Evolutionary conservation across 2,329 filamentous ascomycete species (phyloP).

Genomic region (Colletotrichum sp.): DNA sequence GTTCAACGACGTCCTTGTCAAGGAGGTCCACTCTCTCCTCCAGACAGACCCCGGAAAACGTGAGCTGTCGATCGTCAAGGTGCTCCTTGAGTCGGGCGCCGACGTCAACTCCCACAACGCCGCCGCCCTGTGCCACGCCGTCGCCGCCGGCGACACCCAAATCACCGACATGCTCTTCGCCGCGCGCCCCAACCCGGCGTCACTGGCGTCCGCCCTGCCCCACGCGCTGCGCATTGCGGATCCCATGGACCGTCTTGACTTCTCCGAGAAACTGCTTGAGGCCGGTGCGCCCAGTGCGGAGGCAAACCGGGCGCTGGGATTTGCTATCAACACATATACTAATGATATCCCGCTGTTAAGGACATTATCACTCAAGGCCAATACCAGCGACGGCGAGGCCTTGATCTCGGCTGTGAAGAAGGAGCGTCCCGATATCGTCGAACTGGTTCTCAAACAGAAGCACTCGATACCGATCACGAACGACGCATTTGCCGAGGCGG

Average conservation of each 20-base stretch:
- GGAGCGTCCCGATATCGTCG: slow-evolving; percentile 49
- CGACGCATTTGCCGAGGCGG: slow-evolving; percentile 46
- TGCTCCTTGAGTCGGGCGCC: slow-evolving; percentile 55
- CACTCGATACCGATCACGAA: slow-evolving; percentile 45
- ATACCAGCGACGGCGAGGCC: slow-evolving; percentile 55
- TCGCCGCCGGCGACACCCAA: slow-evolving; percentile 48
- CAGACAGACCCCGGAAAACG: slow-evolving; percentile 40
- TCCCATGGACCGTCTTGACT: slow-evolving; percentile 53
- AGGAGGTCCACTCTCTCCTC: slow-evolving; percentile 54
- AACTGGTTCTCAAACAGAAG: slow-evolving; percentile 46
- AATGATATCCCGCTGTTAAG: slow-evolving; percentile 55
- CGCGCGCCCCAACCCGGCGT: slow-evolving; percentile 42
- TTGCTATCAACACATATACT: slow-evolving; percentile 52
- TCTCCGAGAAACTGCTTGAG: slow-evolving; percentile 55
- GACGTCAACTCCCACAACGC: slow-evolving; percentile 60
- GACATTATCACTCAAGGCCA: slow-evolving; percentile 49
- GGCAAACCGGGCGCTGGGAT: slow-evolving; percentile 55
- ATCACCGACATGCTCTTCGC: slow-evolving; percentile 56
- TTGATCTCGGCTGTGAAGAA: slow-evolving; percentile 49
- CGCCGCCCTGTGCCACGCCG: slow-evolving; percentile 54
- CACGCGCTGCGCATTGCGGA: slow-evolving; percentile 57
- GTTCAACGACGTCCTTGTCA: slow-evolving; percentile 50
- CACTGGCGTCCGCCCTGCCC: slow-evolving; percentile 55
- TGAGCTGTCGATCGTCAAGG: slow-evolving; percentile 47
- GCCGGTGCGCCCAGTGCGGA: slow-evolving; percentile 53